Base-by-base conservation (phyloP, 202 grass and related monocot genomes). In the Eragrostis tef region DNA sequence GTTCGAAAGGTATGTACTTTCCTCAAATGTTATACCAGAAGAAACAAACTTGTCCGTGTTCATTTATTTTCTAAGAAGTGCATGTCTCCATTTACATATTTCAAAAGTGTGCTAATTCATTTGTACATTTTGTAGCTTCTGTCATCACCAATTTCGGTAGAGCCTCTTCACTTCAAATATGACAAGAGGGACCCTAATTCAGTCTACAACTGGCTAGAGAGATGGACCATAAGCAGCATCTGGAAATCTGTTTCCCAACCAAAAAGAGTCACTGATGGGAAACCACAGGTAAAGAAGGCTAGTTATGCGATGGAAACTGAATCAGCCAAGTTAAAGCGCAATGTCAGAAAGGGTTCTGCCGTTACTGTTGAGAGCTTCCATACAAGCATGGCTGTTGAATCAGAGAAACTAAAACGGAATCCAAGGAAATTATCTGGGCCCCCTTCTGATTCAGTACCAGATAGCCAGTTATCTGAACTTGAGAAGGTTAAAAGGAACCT, bases 401-500 rank as follows among this genome's bases (percentile, higher is more conserved):
- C 84, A 83, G 89, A 88, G 84, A 90, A 87, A 82, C 58, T 48
- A 41, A 90, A 87, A 81, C 75, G 82, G 25, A 92, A 90, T 61
- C n/a, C 63, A 51, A 89, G 76, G 74, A 97, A 90, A 79, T 63
- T 85, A 0, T 69, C 74, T 63, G 74, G 44, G 19, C 62, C 62
- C 41, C 39, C 81, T 78, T 73, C 64, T 72, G 92, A 94, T 68
- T 85, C 88, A 59, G 77, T 81, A 27, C 92, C 87, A 77, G 92
- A 93, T 65, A 91, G 86, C 77, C 90, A 91, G 46, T 87, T 94
- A 81, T 88, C 86, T 74, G 95, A 98, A 85, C 90, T 98, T 63
- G 95, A 97, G 74, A 97, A 97, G 76, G 93, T 97, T 74, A 97
- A 97, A 82, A 89, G 88, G 54, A 97, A 74, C 62, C 93, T 97